Evolutionary conservation across 306 rosid species (phyloP), one percentile per base, ranked within the genome.

Genomic region (Medicago arabica): DNA sequence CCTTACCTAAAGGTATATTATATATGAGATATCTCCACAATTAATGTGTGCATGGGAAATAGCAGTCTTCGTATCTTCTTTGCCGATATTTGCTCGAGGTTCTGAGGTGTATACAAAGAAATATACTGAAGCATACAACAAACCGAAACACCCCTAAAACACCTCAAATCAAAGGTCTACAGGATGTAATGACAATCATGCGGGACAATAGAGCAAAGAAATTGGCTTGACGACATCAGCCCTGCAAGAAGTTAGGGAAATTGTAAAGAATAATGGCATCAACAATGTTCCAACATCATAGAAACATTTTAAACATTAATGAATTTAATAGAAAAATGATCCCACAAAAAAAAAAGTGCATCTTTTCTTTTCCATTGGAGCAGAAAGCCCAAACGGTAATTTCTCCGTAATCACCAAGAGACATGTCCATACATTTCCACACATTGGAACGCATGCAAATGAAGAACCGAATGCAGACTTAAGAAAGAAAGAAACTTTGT

Each of bases 401-500:
- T 63, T 63, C 19, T 25, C 28, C 23, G 36, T 40, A 36, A 38
- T 47, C 69, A 23, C 69, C 25, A 16, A 63, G 49, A 16, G 21
- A 36, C 69, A 38, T 12, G 8, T 36, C 38, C 21, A 13, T 63
- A 18, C 18, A 7, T 60, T 28, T 36, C 18, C 43, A 60, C 12
- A 31, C 43, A 60, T 13, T 14, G 41, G 18, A 60, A 60, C 9
- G 3, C 8, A 3, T 13, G 41, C 47, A 63, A 63, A 63, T 38
- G 69, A 18, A 15, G 23, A 63, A 38, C 23, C 23, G 10, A 38
- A 63, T 14, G 12, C 69, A 16, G 7, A 38, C 49, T 38, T 36
- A 63, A 10, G 49, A 43, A 36, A 53, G 17, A 28, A 63, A 54
- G 76, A 69, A 75, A 76, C 60, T 61, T 57, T 55, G 55, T 9